A percentile compares a stretch with the other conserved stretches of the same genome.
Conservation (phyloP, 2,329 filamentous ascomycete species). For the Trichoderma atrobrunneum region DNA sequence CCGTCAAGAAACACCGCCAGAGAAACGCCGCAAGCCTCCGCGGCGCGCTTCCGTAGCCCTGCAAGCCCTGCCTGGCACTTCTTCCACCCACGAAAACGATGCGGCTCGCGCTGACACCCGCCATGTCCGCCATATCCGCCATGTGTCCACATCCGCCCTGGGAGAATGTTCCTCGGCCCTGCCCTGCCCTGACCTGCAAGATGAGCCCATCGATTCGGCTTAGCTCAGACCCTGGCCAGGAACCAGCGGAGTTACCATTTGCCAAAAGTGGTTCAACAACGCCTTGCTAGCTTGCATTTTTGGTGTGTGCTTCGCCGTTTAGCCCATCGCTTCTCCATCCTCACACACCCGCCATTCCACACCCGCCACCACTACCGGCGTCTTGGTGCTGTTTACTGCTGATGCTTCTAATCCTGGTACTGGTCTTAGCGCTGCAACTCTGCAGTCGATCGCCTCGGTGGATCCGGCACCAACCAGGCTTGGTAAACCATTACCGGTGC, state of each 20-base stretch:
- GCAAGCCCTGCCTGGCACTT: background rate
- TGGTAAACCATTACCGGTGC: background rate
- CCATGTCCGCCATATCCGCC: background rate
- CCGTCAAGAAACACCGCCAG: background rate
- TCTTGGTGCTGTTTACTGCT: conserved; percentile 3
- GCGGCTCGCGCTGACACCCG: background rate
- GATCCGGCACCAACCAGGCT: background rate
- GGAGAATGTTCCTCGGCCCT: background rate
- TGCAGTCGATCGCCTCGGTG: background rate
- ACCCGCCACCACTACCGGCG: background rate
- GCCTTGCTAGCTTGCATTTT: background rate
- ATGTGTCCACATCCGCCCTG: background rate
- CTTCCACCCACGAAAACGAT: background rate
- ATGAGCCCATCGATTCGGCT: conserved; percentile 1
- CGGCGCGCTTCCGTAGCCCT: background rate
- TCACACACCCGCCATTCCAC: background rate
- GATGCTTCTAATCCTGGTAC: background rate
- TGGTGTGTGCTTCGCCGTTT: background rate
- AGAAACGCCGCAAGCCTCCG: background rate
- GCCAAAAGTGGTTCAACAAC: background rate
- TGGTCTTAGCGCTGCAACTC: background rate
- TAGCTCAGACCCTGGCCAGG: background rate
- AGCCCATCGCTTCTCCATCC: background rate
- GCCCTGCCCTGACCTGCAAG: background rate
- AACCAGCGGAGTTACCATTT: background rate